Evolutionary conservation across 2,329 filamentous ascomycete genomes (phyloP), one percentile per base, ranked within the genome.

Genomic region (Fusarium chaquense): DNA sequence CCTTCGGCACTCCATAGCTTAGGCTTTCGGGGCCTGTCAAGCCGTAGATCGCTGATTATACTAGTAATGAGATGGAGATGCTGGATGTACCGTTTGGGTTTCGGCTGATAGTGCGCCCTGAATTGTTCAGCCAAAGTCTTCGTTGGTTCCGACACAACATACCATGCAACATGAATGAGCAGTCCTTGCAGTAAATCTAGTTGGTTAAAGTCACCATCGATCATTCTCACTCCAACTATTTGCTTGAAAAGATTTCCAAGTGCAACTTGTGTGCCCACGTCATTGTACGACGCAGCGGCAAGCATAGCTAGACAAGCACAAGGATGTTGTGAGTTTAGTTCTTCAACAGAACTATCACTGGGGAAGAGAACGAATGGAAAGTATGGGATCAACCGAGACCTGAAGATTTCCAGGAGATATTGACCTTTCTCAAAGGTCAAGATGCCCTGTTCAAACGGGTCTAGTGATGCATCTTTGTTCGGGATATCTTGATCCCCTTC

Each of bases 41-140:
- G 60, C 0, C 77, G 65, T 38, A 79, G 7, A 33, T 79, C 77
- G n/a, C 70, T 72, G 2, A 78, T 59, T 2, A 79, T 79, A 16
- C 77, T 78, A 1, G 69, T 73, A 0, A 72, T 72, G 1, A 79
- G 66, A 30, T 76, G 73, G 0, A 79, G 36, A 38, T 77, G 71
- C 12, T 79, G 77, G 2, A 70, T 76, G 11, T 76, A 74, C 49
- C 73, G 69, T 11, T 73, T 72, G 0, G 75, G 72, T 5, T 74
- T 68, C 2, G 76, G 70, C 28, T 77, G 76, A 22, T 74, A 79
- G 20, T 79, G 77, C 13, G 76, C 77, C 77, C 77, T 78, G 26
- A 4, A 18, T 9, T 1, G 6, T 6, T 72, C 9, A 72, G 70
- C 18, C 2, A 12, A 1, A 5, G 2, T 28, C 8, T n/a, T 10